Conservation (phyloP, 306 rosid species). For the Echinosophora koreensis region DNA sequence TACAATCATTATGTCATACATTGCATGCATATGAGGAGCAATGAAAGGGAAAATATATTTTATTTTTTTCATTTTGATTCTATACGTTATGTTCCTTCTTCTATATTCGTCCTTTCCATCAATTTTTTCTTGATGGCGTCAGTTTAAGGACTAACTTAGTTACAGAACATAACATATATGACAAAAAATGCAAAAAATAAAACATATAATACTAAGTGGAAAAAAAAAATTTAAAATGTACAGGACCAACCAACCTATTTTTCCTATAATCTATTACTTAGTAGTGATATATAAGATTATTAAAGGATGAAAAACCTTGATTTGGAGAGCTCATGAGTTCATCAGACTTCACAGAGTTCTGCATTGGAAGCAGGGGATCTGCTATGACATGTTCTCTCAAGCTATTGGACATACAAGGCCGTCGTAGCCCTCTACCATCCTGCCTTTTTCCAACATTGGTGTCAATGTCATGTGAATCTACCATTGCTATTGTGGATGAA, state of each 20-base stretch:
- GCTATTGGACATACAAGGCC: constrained; percentile 37
- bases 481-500: constrained; percentile 72
- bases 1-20: constrained; percentile 6
- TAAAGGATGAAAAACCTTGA: constrained; percentile 57
- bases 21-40: not conserved
- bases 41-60: too few relatives aligned
- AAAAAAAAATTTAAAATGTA: too few relatives aligned
- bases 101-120: too few relatives aligned
- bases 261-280: constrained; percentile 24
- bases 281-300: constrained; percentile 31
- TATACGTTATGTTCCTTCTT: too few relatives aligned
- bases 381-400: constrained; percentile 45
- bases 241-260: too few relatives aligned
- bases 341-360: constrained; percentile 48
- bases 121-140: too few relatives aligned
- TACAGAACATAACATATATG: too few relatives aligned
- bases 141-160: too few relatives aligned
- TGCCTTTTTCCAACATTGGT: constrained; percentile 37
- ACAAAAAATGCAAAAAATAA: too few relatives aligned
- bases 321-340: constrained; percentile 47
- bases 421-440: constrained; percentile 40
- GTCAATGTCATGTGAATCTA: constrained; percentile 58
- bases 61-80: too few relatives aligned
- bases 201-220: too few relatives aligned
- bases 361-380: constrained; percentile 41